Evolutionary conservation across 768 basidiomycete genomes (phyloP).

Genomic region (Lactifluus pinguis): DNA sequence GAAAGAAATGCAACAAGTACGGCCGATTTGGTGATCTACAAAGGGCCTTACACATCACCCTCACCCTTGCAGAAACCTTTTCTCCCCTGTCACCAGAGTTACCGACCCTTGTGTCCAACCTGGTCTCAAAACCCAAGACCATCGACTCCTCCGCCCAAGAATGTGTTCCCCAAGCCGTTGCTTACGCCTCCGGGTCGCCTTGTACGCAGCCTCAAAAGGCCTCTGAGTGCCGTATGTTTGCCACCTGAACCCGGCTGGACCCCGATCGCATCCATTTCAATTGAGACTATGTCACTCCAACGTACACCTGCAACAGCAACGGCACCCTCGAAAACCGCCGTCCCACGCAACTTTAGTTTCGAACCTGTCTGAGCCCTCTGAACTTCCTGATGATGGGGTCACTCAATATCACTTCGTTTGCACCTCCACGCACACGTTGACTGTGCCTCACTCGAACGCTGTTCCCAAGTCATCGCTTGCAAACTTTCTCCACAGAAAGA

Average conservation of each 20-base stretch:
- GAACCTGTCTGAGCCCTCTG: too few relatives aligned
- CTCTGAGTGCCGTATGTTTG: slow-evolving; percentile 38
- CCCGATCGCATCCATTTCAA: too few relatives aligned
- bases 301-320: too few relatives aligned
- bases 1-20: slow-evolving; percentile 10
- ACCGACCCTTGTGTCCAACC: slow-evolving; percentile 13
- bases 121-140: background rate
- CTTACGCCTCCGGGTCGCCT: slow-evolving; percentile 32
- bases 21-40: background rate
- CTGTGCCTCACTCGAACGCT: slow-evolving; percentile 8
- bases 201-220: slow-evolving; percentile 29
- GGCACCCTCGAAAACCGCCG: too few relatives aligned
- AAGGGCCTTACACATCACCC: background rate
- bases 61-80: slow-evolving; percentile 1
- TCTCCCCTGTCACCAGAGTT: slow-evolving; percentile 15
- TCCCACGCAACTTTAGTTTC: too few relatives aligned
- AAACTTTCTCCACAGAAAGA: slow-evolving; percentile 3
- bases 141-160: slow-evolving; percentile 10
- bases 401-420: background rate
- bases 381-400: too few relatives aligned
- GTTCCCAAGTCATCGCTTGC: slow-evolving; percentile 15
- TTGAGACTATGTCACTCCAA: too few relatives aligned
- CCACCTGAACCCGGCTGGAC: slow-evolving; percentile 42
- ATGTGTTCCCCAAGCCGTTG: background rate
- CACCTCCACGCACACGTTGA: background rate